A percentile compares a stretch with the other conserved stretches of the same genome.
These are phyloP conservation scores for Chlamydomonas schloesseri DNA, from an alignment of 139 green algal species.

Conservation along the genomic window DNA sequence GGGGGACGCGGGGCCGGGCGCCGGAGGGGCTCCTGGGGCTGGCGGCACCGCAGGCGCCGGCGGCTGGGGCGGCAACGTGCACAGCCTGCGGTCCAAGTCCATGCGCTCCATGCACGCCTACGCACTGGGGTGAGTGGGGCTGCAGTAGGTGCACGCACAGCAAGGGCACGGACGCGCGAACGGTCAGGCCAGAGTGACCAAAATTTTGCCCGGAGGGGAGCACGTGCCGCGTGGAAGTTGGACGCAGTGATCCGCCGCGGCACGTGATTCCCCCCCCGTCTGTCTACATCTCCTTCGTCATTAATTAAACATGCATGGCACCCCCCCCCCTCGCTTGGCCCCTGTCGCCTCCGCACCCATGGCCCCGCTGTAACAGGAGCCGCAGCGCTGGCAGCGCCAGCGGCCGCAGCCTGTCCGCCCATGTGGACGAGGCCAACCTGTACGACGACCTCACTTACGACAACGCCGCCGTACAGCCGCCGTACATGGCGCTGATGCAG, in stretches of 20 bases:
- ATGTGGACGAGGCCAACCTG: not conserved
- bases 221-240: too few relatives aligned
- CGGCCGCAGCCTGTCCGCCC: not conserved
- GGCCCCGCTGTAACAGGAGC: not conserved
- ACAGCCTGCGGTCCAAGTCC: not conserved
- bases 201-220: too few relatives aligned
- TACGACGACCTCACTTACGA: conserved; percentile 1
- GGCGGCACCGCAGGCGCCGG: not conserved
- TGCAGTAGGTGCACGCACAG: too few relatives aligned
- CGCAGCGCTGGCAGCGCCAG: not conserved
- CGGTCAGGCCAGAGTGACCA: too few relatives aligned
- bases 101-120: not conserved
- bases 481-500: conserved; percentile 22
- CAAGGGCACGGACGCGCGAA: not conserved
- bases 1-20: not conserved
- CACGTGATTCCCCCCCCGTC: too few relatives aligned
- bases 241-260: too few relatives aligned
- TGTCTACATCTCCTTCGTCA: too few relatives aligned
- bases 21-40: too few relatives aligned
- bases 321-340: too few relatives aligned
- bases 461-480: not conserved
- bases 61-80: not conserved
- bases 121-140: not conserved
- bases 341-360: too few relatives aligned
- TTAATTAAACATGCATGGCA: too few relatives aligned